phyloP scores from a whole-genome alignment of 768 basidiomycete species.

The Mycena amicta region DNA sequence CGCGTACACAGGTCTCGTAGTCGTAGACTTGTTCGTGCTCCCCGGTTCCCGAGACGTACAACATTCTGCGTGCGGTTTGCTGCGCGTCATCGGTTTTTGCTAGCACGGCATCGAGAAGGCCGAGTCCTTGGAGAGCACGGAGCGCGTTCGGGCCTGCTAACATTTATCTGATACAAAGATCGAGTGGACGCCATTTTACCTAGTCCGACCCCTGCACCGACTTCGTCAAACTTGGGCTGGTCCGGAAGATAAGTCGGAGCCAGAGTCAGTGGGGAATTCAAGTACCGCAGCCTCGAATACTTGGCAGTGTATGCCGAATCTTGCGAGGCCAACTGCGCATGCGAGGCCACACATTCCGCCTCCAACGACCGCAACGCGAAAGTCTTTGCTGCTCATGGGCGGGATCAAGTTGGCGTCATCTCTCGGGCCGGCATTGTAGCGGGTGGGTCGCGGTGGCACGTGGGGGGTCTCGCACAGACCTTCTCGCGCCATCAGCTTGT shows the following conservation, averaged over 20 bases:
- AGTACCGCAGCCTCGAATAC: constrained; percentile 57
- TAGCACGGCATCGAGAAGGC: constrained; percentile 46
- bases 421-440: no score
- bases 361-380: constrained; percentile 55
- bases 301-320: constrained; percentile 46
- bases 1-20: constrained; percentile 31
- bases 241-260: constrained; percentile 3
- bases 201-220: constrained; percentile 58
- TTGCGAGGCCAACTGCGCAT: constrained; percentile 46
- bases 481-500: no score
- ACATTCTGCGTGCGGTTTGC: constrained; percentile 37
- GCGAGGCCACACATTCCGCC: constrained; percentile 58
- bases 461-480: no score
- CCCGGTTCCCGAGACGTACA: constrained; percentile 44
- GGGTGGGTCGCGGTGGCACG: no score
- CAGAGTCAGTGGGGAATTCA: neutral
- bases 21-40: constrained; percentile 48
- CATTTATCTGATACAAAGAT: neutral
- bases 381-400: constrained; percentile 34
- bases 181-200: constrained; percentile 38
- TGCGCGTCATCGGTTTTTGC: constrained; percentile 35
- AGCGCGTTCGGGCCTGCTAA: constrained; percentile 51
- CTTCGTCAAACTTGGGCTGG: constrained; percentile 51
- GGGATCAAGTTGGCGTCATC: no score
- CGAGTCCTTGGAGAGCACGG: constrained; percentile 45